Evolutionary conservation across 2,329 filamentous ascomycete genomes (phyloP).

Genomic region (Aureobasidium vineae): DNA sequence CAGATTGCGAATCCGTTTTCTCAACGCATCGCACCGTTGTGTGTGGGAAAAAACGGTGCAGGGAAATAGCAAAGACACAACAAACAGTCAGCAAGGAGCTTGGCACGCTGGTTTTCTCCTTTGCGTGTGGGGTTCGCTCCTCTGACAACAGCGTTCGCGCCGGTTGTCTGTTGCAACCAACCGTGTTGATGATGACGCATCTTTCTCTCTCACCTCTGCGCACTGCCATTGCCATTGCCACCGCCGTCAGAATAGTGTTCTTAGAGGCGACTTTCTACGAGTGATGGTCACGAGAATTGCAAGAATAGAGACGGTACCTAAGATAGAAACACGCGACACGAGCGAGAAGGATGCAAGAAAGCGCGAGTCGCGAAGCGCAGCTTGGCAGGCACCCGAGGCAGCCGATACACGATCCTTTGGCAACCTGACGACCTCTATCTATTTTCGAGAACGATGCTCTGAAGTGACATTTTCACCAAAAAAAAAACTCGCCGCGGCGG

Average conservation of each 20-base stretch:
- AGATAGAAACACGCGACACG: slow-evolving; percentile 16
- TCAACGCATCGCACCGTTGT: slow-evolving; percentile 3
- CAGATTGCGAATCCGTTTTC: slow-evolving; percentile 17
- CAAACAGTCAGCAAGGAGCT: not conserved
- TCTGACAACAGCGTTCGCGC: slow-evolving; percentile 8
- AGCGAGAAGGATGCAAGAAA: not conserved
- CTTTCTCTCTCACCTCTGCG: not conserved
- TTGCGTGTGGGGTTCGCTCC: slow-evolving; percentile 9
- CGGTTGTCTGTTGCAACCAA: slow-evolving; percentile 19
- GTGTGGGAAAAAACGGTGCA: slow-evolving; percentile 9
- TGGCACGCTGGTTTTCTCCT: not conserved
- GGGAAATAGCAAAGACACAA: not conserved
- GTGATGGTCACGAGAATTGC: not conserved
- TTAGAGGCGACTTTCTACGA: not conserved
- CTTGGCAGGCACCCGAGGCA: slow-evolving; percentile 13
- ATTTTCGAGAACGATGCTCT: not conserved
- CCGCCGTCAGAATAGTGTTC: not conserved
- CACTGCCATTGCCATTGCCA: not conserved
- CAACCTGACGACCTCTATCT: not conserved
- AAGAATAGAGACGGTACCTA: not conserved
- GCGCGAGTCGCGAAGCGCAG: not conserved
- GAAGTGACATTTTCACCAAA: no score
- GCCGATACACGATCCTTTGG: not conserved
- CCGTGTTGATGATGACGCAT: slow-evolving; percentile 12
- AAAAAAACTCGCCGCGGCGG: not conserved